Percentiles rank a stretch among this genome's conserved stretches.
Conservation (phyloP, 345 rosid genomes). For the Noccaea bulbosa region DNA sequence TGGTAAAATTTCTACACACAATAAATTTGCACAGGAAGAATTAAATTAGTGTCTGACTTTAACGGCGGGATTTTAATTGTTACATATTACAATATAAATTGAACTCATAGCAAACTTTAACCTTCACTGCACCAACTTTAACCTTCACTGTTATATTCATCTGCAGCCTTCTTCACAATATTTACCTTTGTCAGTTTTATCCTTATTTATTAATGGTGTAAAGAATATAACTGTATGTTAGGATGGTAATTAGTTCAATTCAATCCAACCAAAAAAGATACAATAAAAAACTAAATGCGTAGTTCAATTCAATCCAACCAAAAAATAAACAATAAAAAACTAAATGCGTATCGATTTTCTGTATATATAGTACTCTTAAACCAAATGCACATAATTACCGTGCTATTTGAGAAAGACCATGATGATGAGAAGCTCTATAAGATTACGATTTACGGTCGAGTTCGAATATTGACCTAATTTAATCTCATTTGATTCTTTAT, state of each 20-base stretch:
- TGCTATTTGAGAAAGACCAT: too few relatives aligned
- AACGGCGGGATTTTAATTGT: conserved; percentile 38
- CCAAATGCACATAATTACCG: background rate
- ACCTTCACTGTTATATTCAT: conserved; percentile 37
- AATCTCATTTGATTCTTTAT: too few relatives aligned
- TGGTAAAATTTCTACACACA: conserved; percentile 29
- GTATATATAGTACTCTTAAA: background rate
- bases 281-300: background rate
- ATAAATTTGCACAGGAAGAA: conserved; percentile 27
- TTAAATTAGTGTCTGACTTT: conserved; percentile 38
- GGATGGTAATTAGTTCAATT: background rate
- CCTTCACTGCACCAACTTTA: conserved; percentile 7
- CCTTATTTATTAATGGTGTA: conserved; percentile 21
- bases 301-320: background rate
- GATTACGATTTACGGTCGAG: too few relatives aligned
- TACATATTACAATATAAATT: conserved; percentile 9
- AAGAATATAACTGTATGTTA: background rate
- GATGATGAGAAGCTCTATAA: too few relatives aligned
- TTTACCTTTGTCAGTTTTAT: conserved; percentile 13
- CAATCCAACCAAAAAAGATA: background rate
- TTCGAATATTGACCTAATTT: too few relatives aligned
- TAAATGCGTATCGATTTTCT: background rate
- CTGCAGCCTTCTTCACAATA: conserved; percentile 22
- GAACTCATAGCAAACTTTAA: conserved; percentile 24
- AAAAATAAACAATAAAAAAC: background rate